These are phyloP conservation scores for Ilyonectria sp. DNA, from an alignment of 2,329 filamentous ascomycete genomes.

Conservation along the genomic window DNA sequence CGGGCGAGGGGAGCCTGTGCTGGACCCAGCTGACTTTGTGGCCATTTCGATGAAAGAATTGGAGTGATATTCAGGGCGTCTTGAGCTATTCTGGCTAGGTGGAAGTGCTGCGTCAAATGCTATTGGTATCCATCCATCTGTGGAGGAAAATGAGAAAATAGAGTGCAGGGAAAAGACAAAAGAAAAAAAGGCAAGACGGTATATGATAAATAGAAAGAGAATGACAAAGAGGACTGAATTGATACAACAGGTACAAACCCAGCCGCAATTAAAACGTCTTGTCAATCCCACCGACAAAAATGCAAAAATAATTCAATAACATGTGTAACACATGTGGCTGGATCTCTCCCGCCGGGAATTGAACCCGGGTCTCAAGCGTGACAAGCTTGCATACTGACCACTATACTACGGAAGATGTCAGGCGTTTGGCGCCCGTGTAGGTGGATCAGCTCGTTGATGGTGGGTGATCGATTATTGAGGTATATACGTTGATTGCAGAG, in stretches of 20 bases:
- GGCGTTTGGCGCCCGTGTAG: constrained; percentile 35
- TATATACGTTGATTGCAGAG: constrained; percentile 9
- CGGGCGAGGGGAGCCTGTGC: constrained; percentile 38
- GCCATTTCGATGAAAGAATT: constrained; percentile 6
- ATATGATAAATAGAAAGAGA: too few species aligned
- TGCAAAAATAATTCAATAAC: constrained; percentile 28
- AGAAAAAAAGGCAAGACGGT: too few species aligned
- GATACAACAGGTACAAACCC: too few species aligned
- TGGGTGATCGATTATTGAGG: rapidly evolving
- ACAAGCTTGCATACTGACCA: constrained; percentile 44
- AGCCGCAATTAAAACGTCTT: too few species aligned
- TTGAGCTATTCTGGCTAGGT: too few species aligned
- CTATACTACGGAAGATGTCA: constrained; percentile 43
- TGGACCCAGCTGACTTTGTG: constrained; percentile 40
- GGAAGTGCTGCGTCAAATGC: too few species aligned
- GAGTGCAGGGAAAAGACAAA: too few species aligned
- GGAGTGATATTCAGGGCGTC: too few species aligned
- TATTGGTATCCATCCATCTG: too few species aligned
- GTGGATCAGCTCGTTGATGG: constrained; percentile 33
- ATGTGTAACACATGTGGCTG: constrained; percentile 39
- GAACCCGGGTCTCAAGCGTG: constrained; percentile 46
- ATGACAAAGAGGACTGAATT: too few species aligned
- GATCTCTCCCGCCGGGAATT: constrained; percentile 47
- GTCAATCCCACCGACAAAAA: background rate
- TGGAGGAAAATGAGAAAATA: too few species aligned